Evolutionary conservation across 768 basidiomycete genomes (phyloP).

Genomic region (Panus rudis): DNA sequence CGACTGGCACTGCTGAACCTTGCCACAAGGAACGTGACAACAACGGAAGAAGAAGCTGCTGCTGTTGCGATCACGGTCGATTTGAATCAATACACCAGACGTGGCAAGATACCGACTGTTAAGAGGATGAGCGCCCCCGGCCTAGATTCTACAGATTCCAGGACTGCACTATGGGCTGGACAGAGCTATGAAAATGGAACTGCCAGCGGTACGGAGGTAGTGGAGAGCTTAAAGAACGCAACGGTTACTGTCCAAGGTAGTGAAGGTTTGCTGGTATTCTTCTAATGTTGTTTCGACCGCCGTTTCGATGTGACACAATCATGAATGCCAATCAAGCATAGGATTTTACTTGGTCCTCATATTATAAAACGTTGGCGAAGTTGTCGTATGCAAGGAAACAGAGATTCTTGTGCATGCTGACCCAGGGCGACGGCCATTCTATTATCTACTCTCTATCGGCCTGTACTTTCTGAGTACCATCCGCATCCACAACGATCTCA

Average conservation of each 20-base stretch:
- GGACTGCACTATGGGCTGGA: slow-evolving; percentile 22
- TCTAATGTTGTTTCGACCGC: slow-evolving; percentile 8
- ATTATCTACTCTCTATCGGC: slow-evolving; percentile 1
- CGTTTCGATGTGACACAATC: not conserved
- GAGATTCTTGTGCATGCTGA: no score
- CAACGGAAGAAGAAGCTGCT: slow-evolving; percentile 6
- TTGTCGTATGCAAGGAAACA: no score
- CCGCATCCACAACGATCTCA: slow-evolving; percentile 9
- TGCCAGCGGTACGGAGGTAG: slow-evolving; percentile 17
- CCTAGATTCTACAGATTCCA: slow-evolving; percentile 21
- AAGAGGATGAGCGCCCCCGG: slow-evolving; percentile 27
- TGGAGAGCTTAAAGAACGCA: slow-evolving; percentile 17
- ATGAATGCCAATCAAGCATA: not conserved
- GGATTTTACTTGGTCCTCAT: not conserved
- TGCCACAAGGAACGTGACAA: slow-evolving; percentile 17
- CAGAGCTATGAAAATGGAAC: slow-evolving; percentile 26
- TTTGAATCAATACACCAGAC: slow-evolving; percentile 9
- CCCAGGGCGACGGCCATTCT: no score
- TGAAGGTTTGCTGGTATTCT: slow-evolving; percentile 25
- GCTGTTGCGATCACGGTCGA: slow-evolving; percentile 12
- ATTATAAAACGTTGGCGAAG: no score
- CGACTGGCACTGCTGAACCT: slow-evolving; percentile 25
- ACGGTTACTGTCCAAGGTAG: slow-evolving; percentile 20
- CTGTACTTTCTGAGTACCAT: slow-evolving; percentile 2
- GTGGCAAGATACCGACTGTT: slow-evolving; percentile 3